Evolutionary conservation across 1,284 basidiomycete species (phyloP).

Genomic region (Entoloma clypeatum): DNA sequence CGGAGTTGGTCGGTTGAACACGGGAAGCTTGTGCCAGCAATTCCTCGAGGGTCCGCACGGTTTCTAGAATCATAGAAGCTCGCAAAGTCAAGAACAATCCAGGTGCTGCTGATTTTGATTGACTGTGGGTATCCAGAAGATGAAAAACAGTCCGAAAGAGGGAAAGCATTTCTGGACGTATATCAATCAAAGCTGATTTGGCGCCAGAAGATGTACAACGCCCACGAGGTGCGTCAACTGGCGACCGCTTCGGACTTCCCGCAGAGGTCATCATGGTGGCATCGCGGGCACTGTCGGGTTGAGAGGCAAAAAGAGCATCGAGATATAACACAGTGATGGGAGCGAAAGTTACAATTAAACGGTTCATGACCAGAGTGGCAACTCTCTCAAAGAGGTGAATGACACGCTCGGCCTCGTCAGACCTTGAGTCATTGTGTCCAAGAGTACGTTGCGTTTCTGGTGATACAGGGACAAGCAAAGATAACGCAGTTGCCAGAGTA

Average conservation of each 20-base stretch:
- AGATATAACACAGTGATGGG: slow-evolving; percentile 25
- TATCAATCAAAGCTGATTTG: slow-evolving; percentile 17
- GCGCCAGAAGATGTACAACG: background rate
- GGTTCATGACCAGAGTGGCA: slow-evolving; percentile 22
- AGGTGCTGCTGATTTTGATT: slow-evolving; percentile 5
- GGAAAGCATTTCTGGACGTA: slow-evolving; percentile 26
- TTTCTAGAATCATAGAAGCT: slow-evolving; percentile 27
- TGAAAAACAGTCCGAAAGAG: slow-evolving; percentile 25
- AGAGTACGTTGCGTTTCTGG: slow-evolving; percentile 1
- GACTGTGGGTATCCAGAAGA: slow-evolving; percentile 14
- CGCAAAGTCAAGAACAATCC: slow-evolving; percentile 21
- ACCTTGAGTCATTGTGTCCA: background rate
- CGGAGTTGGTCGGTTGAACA: slow-evolving; percentile 9
- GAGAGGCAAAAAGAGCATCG: slow-evolving; percentile 17
- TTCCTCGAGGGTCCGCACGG: slow-evolving; percentile 28
- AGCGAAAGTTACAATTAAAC: slow-evolving; percentile 24
- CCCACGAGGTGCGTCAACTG: slow-evolving; percentile 1
- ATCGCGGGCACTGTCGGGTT: slow-evolving; percentile 6
- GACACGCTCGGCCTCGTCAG: slow-evolving; percentile 15
- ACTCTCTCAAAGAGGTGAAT: slow-evolving; percentile 24
- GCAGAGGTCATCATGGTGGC: slow-evolving; percentile 3
- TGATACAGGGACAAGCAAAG: slow-evolving; percentile 12
- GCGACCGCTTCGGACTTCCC: slow-evolving; percentile 8
- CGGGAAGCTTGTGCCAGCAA: too few species aligned
- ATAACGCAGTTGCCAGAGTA: slow-evolving; percentile 17